A percentile compares a stretch with the other conserved stretches of the same genome.
Conservation (phyloP, 306 rosid species). For the Elaeagnus macrophylla region DNA sequence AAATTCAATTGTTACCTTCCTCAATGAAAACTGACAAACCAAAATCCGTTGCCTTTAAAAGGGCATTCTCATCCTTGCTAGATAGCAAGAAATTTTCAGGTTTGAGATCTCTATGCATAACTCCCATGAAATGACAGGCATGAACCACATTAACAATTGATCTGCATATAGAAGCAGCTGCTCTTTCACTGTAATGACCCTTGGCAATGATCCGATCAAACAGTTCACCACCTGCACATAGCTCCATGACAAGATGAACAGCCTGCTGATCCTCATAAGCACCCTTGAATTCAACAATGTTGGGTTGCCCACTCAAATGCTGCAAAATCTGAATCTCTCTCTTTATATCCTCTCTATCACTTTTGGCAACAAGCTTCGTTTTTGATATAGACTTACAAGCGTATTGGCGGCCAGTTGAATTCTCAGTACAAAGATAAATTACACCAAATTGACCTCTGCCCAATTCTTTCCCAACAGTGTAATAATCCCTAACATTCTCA, state of each 20-base stretch:
- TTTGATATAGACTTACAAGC: slow-evolving; percentile 89
- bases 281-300: slow-evolving; percentile 82
- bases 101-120: slow-evolving; percentile 86
- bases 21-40: slow-evolving; percentile 86
- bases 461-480: slow-evolving; percentile 61
- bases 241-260: slow-evolving; percentile 80
- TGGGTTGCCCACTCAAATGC: slow-evolving; percentile 86
- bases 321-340: slow-evolving; percentile 92
- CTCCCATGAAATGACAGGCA: slow-evolving; percentile 86
- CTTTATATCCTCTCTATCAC: slow-evolving; percentile 67
- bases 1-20: slow-evolving; percentile 45
- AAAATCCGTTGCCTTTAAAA: slow-evolving; percentile 79
- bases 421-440: slow-evolving; percentile 63
- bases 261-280: slow-evolving; percentile 70
- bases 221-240: slow-evolving; percentile 89
- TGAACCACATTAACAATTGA: slow-evolving; percentile 76
- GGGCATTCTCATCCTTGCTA: slow-evolving; percentile 57
- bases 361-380: slow-evolving; percentile 57
- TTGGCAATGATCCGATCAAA: slow-evolving; percentile 81
- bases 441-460: slow-evolving; percentile 96
- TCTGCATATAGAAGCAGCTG: slow-evolving; percentile 75
- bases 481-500: slow-evolving; percentile 58
- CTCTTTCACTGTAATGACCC: slow-evolving; percentile 75
- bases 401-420: slow-evolving; percentile 47
- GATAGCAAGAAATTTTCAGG: slow-evolving; percentile 91